Evolutionary conservation across 78 protist genomes (phyloP).

Genomic region (Dictyostelium intermedium): DNA sequence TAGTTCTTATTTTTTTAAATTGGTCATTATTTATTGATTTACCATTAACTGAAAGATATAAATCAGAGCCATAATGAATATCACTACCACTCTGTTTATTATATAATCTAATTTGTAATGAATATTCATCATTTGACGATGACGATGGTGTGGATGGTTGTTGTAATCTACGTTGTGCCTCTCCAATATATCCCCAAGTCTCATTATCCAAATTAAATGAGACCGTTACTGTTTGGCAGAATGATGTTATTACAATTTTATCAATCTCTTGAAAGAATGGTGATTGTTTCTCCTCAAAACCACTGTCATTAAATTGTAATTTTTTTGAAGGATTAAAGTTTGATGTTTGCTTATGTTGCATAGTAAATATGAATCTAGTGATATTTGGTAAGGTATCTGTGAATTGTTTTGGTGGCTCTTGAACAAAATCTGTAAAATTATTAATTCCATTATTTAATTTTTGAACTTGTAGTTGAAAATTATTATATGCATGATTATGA

Average conservation of each 20-base stretch:
- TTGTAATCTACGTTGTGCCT: neutral
- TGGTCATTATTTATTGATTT: neutral
- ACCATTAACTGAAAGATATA: neutral
- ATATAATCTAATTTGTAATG: neutral
- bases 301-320: neutral
- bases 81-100: neutral
- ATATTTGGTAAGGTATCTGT: neutral
- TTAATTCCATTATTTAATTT: neutral
- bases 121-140: neutral
- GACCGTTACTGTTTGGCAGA: neutral
- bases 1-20: constrained; percentile 13
- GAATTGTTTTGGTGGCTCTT: neutral
- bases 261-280: constrained; percentile 10
- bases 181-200: neutral
- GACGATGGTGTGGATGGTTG: neutral
- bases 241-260: neutral
- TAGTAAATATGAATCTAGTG: neutral
- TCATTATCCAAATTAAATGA: neutral
- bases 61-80: neutral
- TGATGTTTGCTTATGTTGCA: neutral
- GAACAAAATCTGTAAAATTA: neutral
- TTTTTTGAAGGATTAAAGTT: neutral
- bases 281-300: neutral
- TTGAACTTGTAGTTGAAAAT: neutral
- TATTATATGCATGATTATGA: neutral